Evolutionary conservation across 805 yeast genomes (phyloP), one percentile per base, ranked within the genome.

Genomic region (Spathaspora sp.): DNA sequence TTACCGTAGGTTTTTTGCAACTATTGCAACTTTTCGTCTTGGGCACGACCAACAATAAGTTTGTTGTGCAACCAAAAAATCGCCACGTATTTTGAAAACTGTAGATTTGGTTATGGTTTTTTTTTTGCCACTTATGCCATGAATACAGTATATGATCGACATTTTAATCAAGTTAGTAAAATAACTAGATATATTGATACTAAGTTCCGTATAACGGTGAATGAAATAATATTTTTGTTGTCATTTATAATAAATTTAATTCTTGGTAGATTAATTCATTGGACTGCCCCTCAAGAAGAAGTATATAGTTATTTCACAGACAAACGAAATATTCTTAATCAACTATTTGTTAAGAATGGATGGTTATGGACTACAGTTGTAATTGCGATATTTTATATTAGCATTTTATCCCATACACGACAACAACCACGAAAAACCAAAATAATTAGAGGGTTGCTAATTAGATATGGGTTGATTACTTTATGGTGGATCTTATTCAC

Each of bases 401-500:
- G 39, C 44, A 46, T 23, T 38, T 44, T 47, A 32, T 42, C 11
- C 55, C 59, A 52, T 39, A 47, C 9, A 46, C 44, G 32, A 52
- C 9, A 47, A 45, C 17, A 42, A 53, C 9, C 48, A 44, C 17
- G 44, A 53, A 48, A 20, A 29, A 26, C 42, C 1, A 49, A 46
- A 14, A 35, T 60, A 6, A 42, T 58, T 2, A 48, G 47, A 38
- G 50, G 52, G 12, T 71, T 73, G 2, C 31, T 70, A 1, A 52
- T 69, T 18, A 65, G 87, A 35, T 89, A 81, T 61, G 58, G 59
- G 0, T 52, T 79, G 4, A 80, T 85, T 17, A 87, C 97, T 0
- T 16, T 72, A 0, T 88, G 96, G 89, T 94, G 98, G 98, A 61
- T 79, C 19, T 58, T 88, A 14, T 92, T 88, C 66, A 85, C 97